Conservation (phyloP, 2,329 filamentous ascomycete genomes). For the Penicillium sp. region DNA sequence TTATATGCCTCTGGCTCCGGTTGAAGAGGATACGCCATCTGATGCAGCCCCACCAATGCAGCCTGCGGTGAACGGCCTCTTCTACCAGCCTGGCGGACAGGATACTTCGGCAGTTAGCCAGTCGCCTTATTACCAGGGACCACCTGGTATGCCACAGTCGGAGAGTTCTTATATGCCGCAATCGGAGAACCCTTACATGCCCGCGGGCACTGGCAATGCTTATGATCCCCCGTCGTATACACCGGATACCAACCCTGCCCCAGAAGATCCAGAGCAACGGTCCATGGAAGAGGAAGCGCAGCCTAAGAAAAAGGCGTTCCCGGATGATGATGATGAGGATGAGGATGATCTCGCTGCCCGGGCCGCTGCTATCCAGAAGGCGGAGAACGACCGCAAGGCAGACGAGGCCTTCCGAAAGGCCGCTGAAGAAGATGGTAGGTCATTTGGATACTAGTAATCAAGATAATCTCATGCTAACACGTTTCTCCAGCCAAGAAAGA, state of each 20-base stretch:
- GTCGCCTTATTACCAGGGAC: slow-evolving; percentile 27
- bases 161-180: slow-evolving; percentile 15
- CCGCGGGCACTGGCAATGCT: slow-evolving; percentile 23
- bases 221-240: slow-evolving; percentile 40
- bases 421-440: slow-evolving; percentile 62
- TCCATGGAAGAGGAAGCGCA: slow-evolving; percentile 54
- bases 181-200: slow-evolving; percentile 29
- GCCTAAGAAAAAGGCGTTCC: slow-evolving; percentile 69
- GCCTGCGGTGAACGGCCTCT: slow-evolving; percentile 24
- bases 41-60: slow-evolving; percentile 19
- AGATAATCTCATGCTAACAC: slow-evolving; percentile 43
- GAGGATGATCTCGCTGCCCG: slow-evolving; percentile 57
- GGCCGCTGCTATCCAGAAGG: slow-evolving; percentile 50
- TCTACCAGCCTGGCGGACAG: slow-evolving; percentile 21
- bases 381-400: slow-evolving; percentile 64
- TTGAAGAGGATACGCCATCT: slow-evolving; percentile 34
- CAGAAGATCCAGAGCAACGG: slow-evolving; percentile 48
- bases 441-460: not conserved
- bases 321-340: slow-evolving; percentile 71
- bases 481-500: slow-evolving; percentile 35
- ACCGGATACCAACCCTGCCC: slow-evolving; percentile 29
- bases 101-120: slow-evolving; percentile 2
- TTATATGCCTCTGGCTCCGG: slow-evolving; percentile 38
- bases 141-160: slow-evolving; percentile 19
- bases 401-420: slow-evolving; percentile 81